Evolutionary conservation across 2,329 filamentous ascomycete genomes (phyloP), one percentile per base, ranked within the genome.

Genomic region (Fusarium sp.): DNA sequence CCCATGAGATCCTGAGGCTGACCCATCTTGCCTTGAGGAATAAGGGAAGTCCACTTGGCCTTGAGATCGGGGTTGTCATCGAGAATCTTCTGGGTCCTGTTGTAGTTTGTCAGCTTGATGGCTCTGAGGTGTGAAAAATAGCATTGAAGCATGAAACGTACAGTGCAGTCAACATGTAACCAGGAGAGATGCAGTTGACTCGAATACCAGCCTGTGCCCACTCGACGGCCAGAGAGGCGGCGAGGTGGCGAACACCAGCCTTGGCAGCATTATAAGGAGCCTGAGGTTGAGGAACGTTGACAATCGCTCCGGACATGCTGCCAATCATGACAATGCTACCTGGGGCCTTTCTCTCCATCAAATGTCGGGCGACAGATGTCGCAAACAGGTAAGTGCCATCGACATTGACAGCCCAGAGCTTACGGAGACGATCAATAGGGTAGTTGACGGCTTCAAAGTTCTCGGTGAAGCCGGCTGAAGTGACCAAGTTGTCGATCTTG

Each of bases 141-240:
- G 19, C 15, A 7, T 6, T 1, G 6, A 25, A 17, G 14, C 39
- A 36, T 44, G 31, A 41, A 35, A 79, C 90, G 85, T 82, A 94
- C 90, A 97, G 79, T 55, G 93, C 91, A 14, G 94, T 97, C 66
- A 97, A 80, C 94, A 98, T 98, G 78, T 98, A 98, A 39, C 95
- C 94, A 0, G 94, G 94, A 27, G 89, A 93, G 74, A 98, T 95
- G 77, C 91, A 95, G 80, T 98, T 98, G 67, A 98, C 94, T 32
- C 94, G 87, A 72, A 98, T 97, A 66, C 89, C 89, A 33, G 89
- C 87, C 67, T 88, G 83, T 0, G 94, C 93, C 94, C 95, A 98
- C 77, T 98, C 95, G 46, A 97, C 93, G 32, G 93, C 93, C 69
- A 97, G 82, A 64, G 90, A 95, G 33, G 91, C 85, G 11, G 92